Base-by-base conservation (phyloP, 805 yeast species). In the Vanderwaltozyma yarrowii region DNA sequence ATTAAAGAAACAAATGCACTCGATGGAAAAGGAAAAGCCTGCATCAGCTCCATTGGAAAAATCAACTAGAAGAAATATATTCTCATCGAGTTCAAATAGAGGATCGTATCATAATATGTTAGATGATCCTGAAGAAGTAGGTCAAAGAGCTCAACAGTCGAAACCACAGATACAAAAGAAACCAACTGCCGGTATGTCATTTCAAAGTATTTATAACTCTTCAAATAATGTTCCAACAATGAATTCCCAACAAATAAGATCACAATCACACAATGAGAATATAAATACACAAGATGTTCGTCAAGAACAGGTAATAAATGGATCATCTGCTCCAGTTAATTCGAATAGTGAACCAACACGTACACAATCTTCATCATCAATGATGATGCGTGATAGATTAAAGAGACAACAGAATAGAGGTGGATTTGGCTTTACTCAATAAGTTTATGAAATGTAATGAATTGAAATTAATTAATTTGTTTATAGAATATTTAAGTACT, bases 381-480 rank as follows among this genome's bases (percentile, higher is more conserved):
- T 46, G 40, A 37, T 56, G 46, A 56, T 56, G 61, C 53, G 59
- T 30, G 58, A 54, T 27, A 47, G 60, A 29, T 35, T 56, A 21
- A 53, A 52, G 30, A 46, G 58, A 15, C 48, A 45, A 17, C 47
- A 36, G 18, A 35, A 15, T 25, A 36, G 37, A 30, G 20, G 27
- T 27, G 30, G 35, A 17, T 29, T 30, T 30, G 25, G 14, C 18
- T 37, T 36, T 15, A 19, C 26, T 13, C n/a, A 18, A 19, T 31
- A n/a, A n/a, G n/a, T n/a, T n/a, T n/a, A n/a, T n/a, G n/a, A n/a
- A n/a, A n/a, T n/a, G n/a, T n/a, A n/a, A n/a, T n/a, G n/a, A n/a
- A n/a, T n/a, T n/a, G n/a, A n/a, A n/a, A n/a, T n/a, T n/a, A n/a
- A n/a, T n/a, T n/a, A n/a, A n/a, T n/a, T n/a, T n/a, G n/a, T n/a